phyloP scores from a whole-genome alignment of 2,329 filamentous ascomycete species.

The Alternaria brassicae region DNA sequence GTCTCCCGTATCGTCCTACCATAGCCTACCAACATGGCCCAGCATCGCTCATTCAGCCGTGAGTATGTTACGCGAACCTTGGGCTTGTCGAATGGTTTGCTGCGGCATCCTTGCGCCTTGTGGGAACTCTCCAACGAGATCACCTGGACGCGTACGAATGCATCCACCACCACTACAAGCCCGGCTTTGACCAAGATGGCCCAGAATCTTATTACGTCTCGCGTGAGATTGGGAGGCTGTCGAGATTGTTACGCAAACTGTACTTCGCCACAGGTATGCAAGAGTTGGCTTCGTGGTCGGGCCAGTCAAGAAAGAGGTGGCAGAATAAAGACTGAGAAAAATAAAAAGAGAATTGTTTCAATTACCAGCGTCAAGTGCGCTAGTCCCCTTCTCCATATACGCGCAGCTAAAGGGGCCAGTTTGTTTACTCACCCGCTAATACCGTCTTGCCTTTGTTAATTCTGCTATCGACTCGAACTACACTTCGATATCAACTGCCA shows the following conservation, averaged over 20 bases:
- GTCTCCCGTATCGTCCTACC: background rate
- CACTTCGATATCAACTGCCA: background rate
- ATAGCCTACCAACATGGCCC: background rate
- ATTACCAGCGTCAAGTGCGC: background rate
- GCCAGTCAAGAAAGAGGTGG: too few species aligned
- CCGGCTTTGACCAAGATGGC: slow-evolving; percentile 15
- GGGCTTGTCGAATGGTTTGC: slow-evolving; percentile 14
- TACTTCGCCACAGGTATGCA: slow-evolving; percentile 9
- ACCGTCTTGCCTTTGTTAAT: background rate
- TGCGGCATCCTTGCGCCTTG: slow-evolving; percentile 1
- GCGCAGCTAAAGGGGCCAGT: background rate
- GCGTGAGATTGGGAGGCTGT: slow-evolving; percentile 20
- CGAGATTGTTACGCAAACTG: slow-evolving; percentile 5
- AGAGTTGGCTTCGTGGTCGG: slow-evolving; percentile 11
- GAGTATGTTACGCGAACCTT: background rate
- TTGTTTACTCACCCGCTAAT: background rate
- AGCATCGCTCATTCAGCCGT: background rate
- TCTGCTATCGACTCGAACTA: background rate
- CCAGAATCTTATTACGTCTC: slow-evolving; percentile 15
- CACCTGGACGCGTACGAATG: background rate
- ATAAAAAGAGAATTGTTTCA: background rate
- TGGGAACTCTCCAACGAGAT: background rate
- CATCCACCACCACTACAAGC: slow-evolving; percentile 22
- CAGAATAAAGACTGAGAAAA: too few species aligned
- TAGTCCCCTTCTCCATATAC: background rate